phyloP scores from a whole-genome alignment of 306 rosid genomes.

The Cicer chorassanicum region DNA sequence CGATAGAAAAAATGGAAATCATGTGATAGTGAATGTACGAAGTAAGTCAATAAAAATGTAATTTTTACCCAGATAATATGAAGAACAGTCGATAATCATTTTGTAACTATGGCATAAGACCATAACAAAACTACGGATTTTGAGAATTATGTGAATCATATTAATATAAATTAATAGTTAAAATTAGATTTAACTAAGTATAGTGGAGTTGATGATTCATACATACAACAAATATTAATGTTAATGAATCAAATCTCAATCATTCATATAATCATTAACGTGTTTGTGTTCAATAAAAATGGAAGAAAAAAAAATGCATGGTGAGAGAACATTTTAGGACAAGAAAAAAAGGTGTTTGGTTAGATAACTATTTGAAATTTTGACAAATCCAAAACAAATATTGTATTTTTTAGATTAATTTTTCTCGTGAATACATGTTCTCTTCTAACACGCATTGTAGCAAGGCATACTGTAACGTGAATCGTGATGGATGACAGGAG shows the following conservation, averaged over 20 bases:
- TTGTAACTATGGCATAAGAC: not conserved
- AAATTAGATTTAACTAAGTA: not conserved
- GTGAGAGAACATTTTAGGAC: not conserved
- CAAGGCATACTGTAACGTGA: not conserved
- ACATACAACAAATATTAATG: not conserved
- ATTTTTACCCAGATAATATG: not conserved
- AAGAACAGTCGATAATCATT: not conserved
- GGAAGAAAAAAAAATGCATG: not conserved
- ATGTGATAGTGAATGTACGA: not conserved
- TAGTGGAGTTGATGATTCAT: not conserved
- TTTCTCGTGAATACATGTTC: not conserved
- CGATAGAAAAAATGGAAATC: not conserved
- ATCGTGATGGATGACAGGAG: not conserved
- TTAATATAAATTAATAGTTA: not conserved
- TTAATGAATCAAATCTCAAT: not conserved
- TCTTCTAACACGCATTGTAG: not conserved
- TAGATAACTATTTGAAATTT: not conserved
- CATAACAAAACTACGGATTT: not conserved
- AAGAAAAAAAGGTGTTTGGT: not conserved
- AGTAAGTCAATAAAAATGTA: not conserved
- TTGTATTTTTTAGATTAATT: not conserved
- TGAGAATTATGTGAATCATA: not conserved
- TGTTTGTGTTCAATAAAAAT: not conserved
- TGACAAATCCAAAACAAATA: not conserved
- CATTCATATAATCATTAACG: not conserved